A percentile compares a stretch with the other conserved stretches of the same genome.
phyloP scores from a whole-genome alignment of 179 eudicot species.

The Corrigiola litoralis region DNA sequence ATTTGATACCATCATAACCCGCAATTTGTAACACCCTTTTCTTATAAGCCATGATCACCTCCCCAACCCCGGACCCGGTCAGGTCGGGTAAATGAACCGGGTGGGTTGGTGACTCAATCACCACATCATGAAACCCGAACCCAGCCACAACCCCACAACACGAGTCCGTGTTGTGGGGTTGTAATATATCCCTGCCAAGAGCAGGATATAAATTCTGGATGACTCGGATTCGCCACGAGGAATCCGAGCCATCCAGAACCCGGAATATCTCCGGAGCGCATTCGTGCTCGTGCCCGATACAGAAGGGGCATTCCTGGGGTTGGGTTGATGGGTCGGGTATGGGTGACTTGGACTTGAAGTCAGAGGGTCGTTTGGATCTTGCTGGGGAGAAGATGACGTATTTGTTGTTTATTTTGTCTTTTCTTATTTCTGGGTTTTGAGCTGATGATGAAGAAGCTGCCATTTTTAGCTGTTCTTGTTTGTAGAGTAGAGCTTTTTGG shows the following conservation, averaged over 20 bases:
- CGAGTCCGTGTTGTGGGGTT: constrained; percentile 11
- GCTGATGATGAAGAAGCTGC: constrained; percentile 18
- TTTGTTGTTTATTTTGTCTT: constrained; percentile 59
- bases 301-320: constrained; percentile 66
- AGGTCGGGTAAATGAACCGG: constrained; percentile 65
- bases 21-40: constrained; percentile 64
- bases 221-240: constrained; percentile 64
- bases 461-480: constrained; percentile 5
- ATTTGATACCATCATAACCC: constrained; percentile 39
- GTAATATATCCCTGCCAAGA: constrained; percentile 53
- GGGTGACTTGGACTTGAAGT: constrained; percentile 79
- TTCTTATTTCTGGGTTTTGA: constrained; percentile 57
- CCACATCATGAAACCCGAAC: constrained; percentile 90
- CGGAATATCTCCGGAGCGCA: constrained; percentile 97
- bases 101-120: constrained; percentile 77
- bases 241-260: constrained; percentile 30
- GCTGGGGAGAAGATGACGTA: constrained; percentile 88
- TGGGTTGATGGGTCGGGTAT: constrained; percentile 28
- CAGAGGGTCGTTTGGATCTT: constrained; percentile 85
- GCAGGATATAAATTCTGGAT: constrained; percentile 88
- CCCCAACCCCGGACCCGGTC: constrained; percentile 41
- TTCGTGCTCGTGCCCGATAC: constrained; percentile 74
- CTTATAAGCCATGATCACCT: constrained; percentile 73
- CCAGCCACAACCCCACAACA: constrained; percentile 38
- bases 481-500: neutral